Conservation (phyloP, 139 green algal species). For the Coelastrella sp. region DNA sequence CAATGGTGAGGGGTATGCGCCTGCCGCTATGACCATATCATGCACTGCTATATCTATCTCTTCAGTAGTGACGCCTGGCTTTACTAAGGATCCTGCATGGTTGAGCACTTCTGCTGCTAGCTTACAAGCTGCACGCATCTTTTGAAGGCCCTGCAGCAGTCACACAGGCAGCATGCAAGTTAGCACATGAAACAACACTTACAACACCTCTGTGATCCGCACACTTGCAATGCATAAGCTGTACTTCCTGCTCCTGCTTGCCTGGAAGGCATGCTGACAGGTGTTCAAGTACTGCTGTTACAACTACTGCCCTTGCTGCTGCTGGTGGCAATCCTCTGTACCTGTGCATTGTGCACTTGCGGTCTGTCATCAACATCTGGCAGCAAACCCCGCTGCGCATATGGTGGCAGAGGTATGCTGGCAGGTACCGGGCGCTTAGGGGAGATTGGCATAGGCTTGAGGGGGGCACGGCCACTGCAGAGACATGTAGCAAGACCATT, state of each 20-base stretch:
- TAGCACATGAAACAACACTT: too few relatives aligned
- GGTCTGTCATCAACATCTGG: constrained; percentile 65
- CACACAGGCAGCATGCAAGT: background rate
- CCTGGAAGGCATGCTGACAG: too few relatives aligned
- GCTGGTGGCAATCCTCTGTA: background rate
- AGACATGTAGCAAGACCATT: background rate
- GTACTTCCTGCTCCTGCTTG: too few relatives aligned
- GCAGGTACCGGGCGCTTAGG: constrained; percentile 71
- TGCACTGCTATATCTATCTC: constrained; percentile 95
- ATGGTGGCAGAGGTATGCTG: constrained; percentile 82
- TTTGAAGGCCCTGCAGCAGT: constrained; percentile 72
- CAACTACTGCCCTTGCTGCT: background rate
- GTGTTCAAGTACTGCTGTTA: background rate
- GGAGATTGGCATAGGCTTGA: constrained; percentile 54
- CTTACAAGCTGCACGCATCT: constrained; percentile 88
- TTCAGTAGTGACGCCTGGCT: constrained; percentile 94
- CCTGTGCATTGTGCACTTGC: constrained; percentile 72
- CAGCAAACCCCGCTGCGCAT: constrained; percentile 77
- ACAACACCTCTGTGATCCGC: too few relatives aligned
- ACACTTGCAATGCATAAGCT: too few relatives aligned
- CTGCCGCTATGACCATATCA: constrained; percentile 82
- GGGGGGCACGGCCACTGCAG: constrained; percentile 34
- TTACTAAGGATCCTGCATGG: constrained; percentile 81
- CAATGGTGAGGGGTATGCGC: constrained; percentile 95
- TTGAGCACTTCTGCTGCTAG: constrained; percentile 90